Conservation (phyloP, 2,329 filamentous ascomycete genomes). For the Catunica adiposa region DNA sequence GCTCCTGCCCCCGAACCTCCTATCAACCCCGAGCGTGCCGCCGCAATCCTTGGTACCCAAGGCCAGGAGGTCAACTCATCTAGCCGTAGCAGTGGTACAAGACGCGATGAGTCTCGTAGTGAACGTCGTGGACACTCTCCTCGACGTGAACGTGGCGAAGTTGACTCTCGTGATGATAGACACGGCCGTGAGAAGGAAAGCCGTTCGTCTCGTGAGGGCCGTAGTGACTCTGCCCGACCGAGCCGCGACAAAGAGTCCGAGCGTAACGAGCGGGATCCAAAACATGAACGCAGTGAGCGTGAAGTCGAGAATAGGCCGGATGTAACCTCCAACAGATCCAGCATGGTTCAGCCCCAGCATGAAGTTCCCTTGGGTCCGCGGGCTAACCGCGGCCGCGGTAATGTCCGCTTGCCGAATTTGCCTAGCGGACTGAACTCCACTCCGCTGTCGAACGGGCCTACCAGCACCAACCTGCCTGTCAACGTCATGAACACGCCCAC, state of each 20-base stretch:
- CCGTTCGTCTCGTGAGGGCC: slow-evolving; percentile 18
- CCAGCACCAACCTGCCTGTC: not conserved
- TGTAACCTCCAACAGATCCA: slow-evolving; percentile 17
- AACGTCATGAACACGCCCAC: slow-evolving; percentile 2
- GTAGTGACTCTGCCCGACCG: slow-evolving; percentile 35
- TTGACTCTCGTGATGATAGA: slow-evolving; percentile 8
- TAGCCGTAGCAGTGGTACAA: not conserved
- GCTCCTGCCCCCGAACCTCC: slow-evolving; percentile 26
- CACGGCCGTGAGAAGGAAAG: slow-evolving; percentile 18
- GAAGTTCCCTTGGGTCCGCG: slow-evolving; percentile 20
- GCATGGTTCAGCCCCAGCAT: not conserved
- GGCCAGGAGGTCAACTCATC: not conserved
- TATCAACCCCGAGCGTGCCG: slow-evolving; percentile 40
- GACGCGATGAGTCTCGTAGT: slow-evolving; percentile 7
- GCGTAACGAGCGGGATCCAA: slow-evolving; percentile 17
- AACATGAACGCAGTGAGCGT: slow-evolving; percentile 7
- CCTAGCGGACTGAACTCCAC: slow-evolving; percentile 1
- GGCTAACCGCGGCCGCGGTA: slow-evolving; percentile 11
- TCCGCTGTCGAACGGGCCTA: not conserved
- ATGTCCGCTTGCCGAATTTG: not conserved
- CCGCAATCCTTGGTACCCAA: slow-evolving; percentile 24
- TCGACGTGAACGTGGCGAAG: slow-evolving; percentile 4
- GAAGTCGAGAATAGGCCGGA: slow-evolving; percentile 32
- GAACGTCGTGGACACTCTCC: slow-evolving; percentile 10
- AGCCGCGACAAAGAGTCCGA: slow-evolving; percentile 23